A percentile compares a stretch with the other conserved stretches of the same genome.
phyloP scores from a whole-genome alignment of 176 grass and related monocot species.

The Tillandsia leiboldiana region DNA sequence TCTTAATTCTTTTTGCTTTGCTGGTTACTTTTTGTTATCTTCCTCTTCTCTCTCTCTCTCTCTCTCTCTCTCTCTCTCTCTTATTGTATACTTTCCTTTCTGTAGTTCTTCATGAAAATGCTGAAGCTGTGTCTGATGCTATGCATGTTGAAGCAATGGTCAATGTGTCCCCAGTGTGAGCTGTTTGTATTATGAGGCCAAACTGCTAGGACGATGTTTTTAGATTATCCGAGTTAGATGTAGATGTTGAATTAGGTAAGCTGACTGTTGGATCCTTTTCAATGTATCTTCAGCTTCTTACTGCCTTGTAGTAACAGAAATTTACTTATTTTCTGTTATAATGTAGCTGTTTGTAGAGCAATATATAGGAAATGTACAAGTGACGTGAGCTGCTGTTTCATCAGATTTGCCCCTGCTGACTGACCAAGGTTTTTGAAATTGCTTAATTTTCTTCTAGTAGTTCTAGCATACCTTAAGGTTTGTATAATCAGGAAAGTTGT shows the following conservation, averaged over 20 bases:
- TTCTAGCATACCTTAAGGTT: no score
- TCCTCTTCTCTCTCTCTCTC: not conserved
- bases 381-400: no score
- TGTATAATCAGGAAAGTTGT: no score
- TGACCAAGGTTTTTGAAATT: no score
- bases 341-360: not conserved
- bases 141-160: not conserved
- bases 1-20: not conserved
- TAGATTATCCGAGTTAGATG: not conserved
- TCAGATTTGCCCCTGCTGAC: no score
- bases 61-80: not conserved
- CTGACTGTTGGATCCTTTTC: not conserved
- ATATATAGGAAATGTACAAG: not conserved
- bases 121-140: not conserved
- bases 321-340: not conserved
- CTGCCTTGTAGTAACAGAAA: not conserved
- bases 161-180: not conserved
- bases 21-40: not conserved
- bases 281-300: conserved; percentile 2
- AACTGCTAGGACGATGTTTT: not conserved
- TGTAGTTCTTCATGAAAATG: conserved; percentile 3
- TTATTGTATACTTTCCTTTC: not conserved
- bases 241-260: not conserved
- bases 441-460: no score
- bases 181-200: not conserved